Base-by-base conservation (phyloP, 2,329 filamentous ascomycete species). In the Talaromyces rugulosus region DNA sequence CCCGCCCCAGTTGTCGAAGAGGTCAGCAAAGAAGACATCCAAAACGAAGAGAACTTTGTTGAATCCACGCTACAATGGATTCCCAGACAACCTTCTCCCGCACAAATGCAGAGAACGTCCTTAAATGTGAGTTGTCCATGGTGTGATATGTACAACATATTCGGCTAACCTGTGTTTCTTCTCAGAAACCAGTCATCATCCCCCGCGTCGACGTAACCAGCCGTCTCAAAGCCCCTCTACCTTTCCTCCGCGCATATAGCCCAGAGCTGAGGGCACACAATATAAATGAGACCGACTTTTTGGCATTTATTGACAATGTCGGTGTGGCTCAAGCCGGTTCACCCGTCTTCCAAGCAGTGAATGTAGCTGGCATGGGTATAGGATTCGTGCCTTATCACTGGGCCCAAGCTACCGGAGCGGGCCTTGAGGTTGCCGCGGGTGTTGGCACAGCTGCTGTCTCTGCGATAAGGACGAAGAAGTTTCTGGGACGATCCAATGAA, bases 221-320 rank as follows among this genome's bases (percentile, higher is more conserved):
- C 36, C 28, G 56, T 53, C 47, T 62, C n/a, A 62, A 58, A 58
- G 12, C 55, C 1, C 55, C 60, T 30, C 18, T 62, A 5, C 65
- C 65, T 2, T 66, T 66, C 31, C 28, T 58, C 5, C 61, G 65
- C 3, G 61, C 63, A 34, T 65, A 65, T 42, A 60, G 63, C 6
- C 59, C 62, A 4, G 18, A 7, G 5, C 63, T 66, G 5, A 27
- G 12, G 6, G 23, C 11, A 7, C 58, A 66, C 54, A 40, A 56
- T 18, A 63, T 66, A 8, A 5, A 60, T 27, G 55, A 60, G 31
- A 23, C 42, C 5, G 54, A 64, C 3, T 65, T 66, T 33, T 42
- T 65, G n/a, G 61, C 54, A 2, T 66, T 66, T 36, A 62, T 66
- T 27, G 65, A 66, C 58, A 64, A 58, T 9, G 47, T 65, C 1